Evolutionary conservation across 176 grass and related monocot species (phyloP).

Genomic region (Alloteropsis semialata): DNA sequence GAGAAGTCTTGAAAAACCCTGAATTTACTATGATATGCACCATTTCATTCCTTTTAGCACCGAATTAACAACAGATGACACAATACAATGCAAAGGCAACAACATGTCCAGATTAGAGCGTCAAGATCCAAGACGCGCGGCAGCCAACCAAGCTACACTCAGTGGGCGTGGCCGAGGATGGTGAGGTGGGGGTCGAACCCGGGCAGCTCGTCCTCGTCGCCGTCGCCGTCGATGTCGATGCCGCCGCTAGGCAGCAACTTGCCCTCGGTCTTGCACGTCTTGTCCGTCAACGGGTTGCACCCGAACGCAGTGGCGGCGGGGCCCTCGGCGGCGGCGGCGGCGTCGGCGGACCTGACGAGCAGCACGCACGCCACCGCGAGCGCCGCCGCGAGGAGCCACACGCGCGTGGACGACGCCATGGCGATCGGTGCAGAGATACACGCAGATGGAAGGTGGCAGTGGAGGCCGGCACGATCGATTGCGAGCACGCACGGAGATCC

Average conservation of each 20-base stretch:
- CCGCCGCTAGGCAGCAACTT: not conserved
- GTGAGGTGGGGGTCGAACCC: constrained; percentile 17
- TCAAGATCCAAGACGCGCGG: not conserved
- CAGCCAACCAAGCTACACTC: not conserved
- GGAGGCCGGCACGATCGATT: not conserved
- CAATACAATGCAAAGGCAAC: not conserved
- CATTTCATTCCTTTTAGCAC: not conserved
- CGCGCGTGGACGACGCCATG: constrained; percentile 39
- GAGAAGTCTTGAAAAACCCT: not conserved
- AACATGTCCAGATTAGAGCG: not conserved
- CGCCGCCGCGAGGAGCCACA: constrained; percentile 19
- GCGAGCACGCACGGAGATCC: not conserved
- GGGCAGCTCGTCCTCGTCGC: constrained; percentile 32
- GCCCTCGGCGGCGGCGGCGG: not conserved
- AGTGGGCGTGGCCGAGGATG: constrained; percentile 41
- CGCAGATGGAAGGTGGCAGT: not conserved
- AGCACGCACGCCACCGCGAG: constrained; percentile 13
- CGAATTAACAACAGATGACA: not conserved
- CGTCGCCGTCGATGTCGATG: constrained; percentile 9
- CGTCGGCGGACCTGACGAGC: not conserved
- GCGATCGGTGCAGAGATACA: not conserved
- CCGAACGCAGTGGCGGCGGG: not conserved
- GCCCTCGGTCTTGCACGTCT: constrained; percentile 22
- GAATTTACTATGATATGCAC: not conserved
- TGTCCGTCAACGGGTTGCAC: constrained; percentile 32